Evolutionary conservation across 352 stramenopile species (phyloP).

Genomic region (Hyphochytrium catenoides): DNA sequence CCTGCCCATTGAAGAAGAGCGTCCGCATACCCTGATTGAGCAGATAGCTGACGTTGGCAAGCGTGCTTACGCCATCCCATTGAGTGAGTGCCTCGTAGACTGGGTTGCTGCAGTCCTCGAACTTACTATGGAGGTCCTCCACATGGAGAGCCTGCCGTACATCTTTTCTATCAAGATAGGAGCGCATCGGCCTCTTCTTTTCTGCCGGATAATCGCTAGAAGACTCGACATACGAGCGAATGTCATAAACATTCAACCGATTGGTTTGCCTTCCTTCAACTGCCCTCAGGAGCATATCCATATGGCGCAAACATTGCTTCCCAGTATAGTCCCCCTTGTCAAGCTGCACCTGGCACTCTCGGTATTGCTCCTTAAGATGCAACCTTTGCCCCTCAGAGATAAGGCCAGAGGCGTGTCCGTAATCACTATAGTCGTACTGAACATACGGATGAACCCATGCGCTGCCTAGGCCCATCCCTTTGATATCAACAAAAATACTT

Average conservation of each 20-base stretch:
- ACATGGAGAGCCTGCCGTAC: constrained; percentile 75
- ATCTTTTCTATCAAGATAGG: constrained; percentile 61
- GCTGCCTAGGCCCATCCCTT: constrained; percentile 86
- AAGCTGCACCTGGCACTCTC: too few species aligned
- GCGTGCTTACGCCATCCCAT: constrained; percentile 82
- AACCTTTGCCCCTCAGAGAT: too few species aligned
- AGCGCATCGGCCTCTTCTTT: constrained; percentile 50
- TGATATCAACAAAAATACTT: constrained; percentile 29
- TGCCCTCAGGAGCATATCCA: constrained; percentile 63
- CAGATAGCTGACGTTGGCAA: constrained; percentile 53
- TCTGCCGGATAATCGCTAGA: constrained; percentile 54
- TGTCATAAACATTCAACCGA: constrained; percentile 78
- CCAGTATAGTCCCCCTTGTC: too few species aligned
- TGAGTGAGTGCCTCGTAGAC: constrained; percentile 62
- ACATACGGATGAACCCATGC: constrained; percentile 83
- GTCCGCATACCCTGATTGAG: constrained; percentile 50
- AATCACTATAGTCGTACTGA: constrained; percentile 88
- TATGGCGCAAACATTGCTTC: too few species aligned
- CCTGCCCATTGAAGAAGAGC: constrained; percentile 93
- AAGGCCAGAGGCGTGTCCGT: constrained; percentile 69
- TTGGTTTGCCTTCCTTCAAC: too few species aligned
- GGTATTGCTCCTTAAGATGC: too few species aligned
- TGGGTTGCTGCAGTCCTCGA: constrained; percentile 73
- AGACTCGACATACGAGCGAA: constrained; percentile 37
- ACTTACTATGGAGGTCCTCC: constrained; percentile 50